Evolutionary conservation across 345 rosid species (phyloP).

Genomic region (Brassica napus): DNA sequence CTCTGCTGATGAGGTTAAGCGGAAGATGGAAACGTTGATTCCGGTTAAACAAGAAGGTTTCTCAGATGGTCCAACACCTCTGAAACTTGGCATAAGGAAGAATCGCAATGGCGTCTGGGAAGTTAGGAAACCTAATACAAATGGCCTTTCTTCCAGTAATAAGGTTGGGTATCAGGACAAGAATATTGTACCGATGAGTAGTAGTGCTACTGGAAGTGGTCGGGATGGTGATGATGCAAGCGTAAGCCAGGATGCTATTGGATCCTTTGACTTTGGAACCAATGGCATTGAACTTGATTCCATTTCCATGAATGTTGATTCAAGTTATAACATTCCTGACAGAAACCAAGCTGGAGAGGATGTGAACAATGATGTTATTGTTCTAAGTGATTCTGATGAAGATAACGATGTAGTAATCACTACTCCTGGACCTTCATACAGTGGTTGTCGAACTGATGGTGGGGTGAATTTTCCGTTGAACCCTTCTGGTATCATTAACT

Average conservation of each 20-base stretch:
- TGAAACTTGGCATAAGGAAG: conserved; percentile 89
- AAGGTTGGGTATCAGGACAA: conserved; percentile 52
- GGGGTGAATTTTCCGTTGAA: conserved; percentile 63
- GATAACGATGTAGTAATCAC: conserved; percentile 65
- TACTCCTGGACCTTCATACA: conserved; percentile 53
- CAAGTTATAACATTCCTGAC: conserved; percentile 54
- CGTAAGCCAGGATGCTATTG: conserved; percentile 86
- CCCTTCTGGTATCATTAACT: conserved; percentile 54
- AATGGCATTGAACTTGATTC: conserved; percentile 82
- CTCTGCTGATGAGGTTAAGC: conserved; percentile 47
- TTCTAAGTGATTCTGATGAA: conserved; percentile 93
- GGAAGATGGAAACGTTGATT: conserved; percentile 55
- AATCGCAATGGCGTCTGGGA: conserved; percentile 90
- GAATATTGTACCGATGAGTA: conserved; percentile 79
- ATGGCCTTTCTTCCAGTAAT: conserved; percentile 62
- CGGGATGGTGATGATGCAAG: conserved; percentile 92
- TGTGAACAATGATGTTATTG: conserved; percentile 68
- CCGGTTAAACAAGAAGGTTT: conserved; percentile 69
- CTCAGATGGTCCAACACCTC: conserved; percentile 69
- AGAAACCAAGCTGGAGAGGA: conserved; percentile 50
- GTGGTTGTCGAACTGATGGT: conserved; percentile 46
- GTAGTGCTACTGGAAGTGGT: conserved; percentile 91
- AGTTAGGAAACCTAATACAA: conserved; percentile 74
- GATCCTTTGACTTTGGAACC: conserved; percentile 58
- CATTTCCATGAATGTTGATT: conserved; percentile 60